Evolutionary conservation across 257 asterid genomes (phyloP).

Genomic region (Nicotiana tomentosiformis): DNA sequence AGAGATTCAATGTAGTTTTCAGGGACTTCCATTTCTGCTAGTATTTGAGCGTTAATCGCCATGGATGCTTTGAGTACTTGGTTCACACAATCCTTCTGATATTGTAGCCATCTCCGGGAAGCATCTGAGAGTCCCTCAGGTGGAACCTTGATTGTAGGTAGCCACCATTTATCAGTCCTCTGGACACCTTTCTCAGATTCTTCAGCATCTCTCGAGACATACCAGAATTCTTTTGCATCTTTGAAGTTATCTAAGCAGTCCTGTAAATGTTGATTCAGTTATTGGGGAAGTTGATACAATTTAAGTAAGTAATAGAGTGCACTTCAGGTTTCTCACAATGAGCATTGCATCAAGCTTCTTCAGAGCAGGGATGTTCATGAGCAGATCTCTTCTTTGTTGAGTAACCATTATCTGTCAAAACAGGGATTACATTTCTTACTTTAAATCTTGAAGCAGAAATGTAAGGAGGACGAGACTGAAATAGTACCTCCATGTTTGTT

Average conservation of each 20-base stretch:
- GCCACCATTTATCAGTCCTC: constrained; percentile 81
- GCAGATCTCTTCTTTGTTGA: constrained; percentile 63
- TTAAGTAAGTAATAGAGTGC: background rate
- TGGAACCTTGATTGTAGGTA: constrained; percentile 77
- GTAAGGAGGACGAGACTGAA: background rate
- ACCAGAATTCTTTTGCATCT: constrained; percentile 61
- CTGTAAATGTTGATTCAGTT: constrained; percentile 22
- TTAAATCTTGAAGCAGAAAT: background rate
- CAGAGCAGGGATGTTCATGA: constrained; percentile 69
- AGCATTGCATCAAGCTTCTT: constrained; percentile 79
- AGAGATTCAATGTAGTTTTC: constrained; percentile 86
- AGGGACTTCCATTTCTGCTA: constrained; percentile 84
- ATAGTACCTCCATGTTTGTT: constrained; percentile 46
- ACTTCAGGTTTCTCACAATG: constrained; percentile 36
- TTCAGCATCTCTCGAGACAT: constrained; percentile 55
- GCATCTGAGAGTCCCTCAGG: constrained; percentile 63
- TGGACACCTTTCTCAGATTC: constrained; percentile 66
- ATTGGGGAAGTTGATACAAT: background rate
- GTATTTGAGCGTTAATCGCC: constrained; percentile 80
- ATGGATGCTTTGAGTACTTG: constrained; percentile 86
- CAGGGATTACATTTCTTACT: background rate
- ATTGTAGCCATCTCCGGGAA: constrained; percentile 44
- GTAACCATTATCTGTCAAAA: constrained; percentile 64
- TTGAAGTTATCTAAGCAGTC: constrained; percentile 55
- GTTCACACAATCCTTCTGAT: constrained; percentile 67